Base-by-base conservation (phyloP, 2,329 filamentous ascomycete genomes). In the Polychaeton citri region DNA sequence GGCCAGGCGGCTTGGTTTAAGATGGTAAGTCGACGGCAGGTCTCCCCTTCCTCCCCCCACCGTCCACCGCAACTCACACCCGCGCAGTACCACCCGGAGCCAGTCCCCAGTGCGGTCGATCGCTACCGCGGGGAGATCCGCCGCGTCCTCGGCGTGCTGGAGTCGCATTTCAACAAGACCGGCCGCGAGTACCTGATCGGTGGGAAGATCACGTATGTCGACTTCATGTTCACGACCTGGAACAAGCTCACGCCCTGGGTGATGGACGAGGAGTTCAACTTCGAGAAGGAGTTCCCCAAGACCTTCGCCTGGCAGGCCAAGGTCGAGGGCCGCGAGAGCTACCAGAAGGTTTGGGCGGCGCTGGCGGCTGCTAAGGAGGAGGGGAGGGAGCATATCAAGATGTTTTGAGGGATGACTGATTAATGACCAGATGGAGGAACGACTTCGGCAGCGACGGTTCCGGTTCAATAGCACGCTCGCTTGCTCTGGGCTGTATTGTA, bases 1-100 rank as follows among this genome's bases (percentile, higher is more conserved):
- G 67, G 66, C 10, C 65, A 69, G 45, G 51, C 50, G 0, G 53
- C 49, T 19, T 69, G 63, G 64, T 68, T 64, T 48, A 46, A 24
- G 5, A 31, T 44, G 20, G 24, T 28, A 28, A 28, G 24, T n/a
- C n/a, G n/a, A n/a, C n/a, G n/a, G n/a, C n/a, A n/a, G n/a, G n/a
- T 21, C n/a, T 34, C n/a, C 9, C 16, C 24, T 28, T 15, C 17
- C 18, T 5, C 13, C 30, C 19, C 20, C 10, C 12, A 26, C 18
- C 16, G 10, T 18, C 9, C 16, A 34, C 31, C 19, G 19, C 15
- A 9, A 17, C 30, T 9, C 18, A 35, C 6, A 15, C 24, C 4
- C 15, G 7, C 24, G 12, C 24, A 28, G 24, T 62, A 58, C 38
- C 60, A 68, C 47, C 50, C 49, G 0, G 64, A 69, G 38, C 61